Evolutionary conservation across 805 yeast species (phyloP).

Genomic region (Candida cerambycidarum): DNA sequence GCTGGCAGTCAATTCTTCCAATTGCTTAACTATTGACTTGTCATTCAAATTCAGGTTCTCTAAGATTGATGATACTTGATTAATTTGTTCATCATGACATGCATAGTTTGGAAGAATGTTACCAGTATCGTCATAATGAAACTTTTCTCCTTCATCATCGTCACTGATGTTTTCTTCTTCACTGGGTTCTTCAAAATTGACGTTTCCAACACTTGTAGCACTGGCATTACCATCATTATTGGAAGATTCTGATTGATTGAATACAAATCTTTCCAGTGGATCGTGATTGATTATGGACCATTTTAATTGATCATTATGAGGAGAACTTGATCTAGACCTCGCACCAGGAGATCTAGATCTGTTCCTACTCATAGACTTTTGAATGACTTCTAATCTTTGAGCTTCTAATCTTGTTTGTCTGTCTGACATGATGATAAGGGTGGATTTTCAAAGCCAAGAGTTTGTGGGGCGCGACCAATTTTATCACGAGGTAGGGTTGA

Average conservation of each 20-base stretch:
- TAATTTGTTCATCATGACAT: constrained; percentile 40
- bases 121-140: constrained; percentile 62
- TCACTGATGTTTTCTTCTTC: constrained; percentile 65
- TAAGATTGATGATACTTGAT: constrained; percentile 35
- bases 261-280: constrained; percentile 62
- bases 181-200: constrained; percentile 33
- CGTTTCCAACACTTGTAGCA: neutral
- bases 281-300: constrained; percentile 73
- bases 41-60: constrained; percentile 44
- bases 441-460: neutral
- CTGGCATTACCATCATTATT: constrained; percentile 57
- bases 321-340: constrained; percentile 33
- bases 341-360: constrained; percentile 36
- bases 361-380: constrained; percentile 39
- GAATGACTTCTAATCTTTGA: constrained; percentile 40
- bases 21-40: constrained; percentile 47
- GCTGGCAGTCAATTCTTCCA: constrained; percentile 57
- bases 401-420: constrained; percentile 42
- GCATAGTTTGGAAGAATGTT: constrained; percentile 59
- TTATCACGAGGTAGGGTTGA: too few relatives aligned
- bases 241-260: constrained; percentile 26
- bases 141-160: constrained; percentile 55
- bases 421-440: constrained; percentile 24
- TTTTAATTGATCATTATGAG: constrained; percentile 44
- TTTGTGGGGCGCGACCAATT: constrained; percentile 6